Base-by-base conservation (phyloP, 2,329 filamentous ascomycete genomes). In the Corynespora cassiicola region DNA sequence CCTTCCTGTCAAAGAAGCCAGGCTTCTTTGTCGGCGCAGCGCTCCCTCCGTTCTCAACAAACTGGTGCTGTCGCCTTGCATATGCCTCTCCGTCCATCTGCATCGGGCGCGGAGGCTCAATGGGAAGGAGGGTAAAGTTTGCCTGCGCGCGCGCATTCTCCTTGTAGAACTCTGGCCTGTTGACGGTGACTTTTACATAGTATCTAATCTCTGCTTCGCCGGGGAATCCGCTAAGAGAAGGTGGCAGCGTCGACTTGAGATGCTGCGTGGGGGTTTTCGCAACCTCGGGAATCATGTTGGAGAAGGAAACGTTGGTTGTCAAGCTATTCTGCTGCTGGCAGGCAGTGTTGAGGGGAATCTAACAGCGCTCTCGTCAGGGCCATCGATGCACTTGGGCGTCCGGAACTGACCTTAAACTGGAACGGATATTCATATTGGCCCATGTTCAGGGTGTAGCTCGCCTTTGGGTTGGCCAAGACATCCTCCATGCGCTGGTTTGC, bases 111-210 rank as follows among this genome's bases (percentile, higher is more conserved):
- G 92, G 91, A 5, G 90, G 88, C 66, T 99, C 94, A 52, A 97
- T 92, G 4, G 94, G 94, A 23, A 96, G 78, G 64, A 99, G 94
- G 42, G 88, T 92, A 71, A 96, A 86, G 47, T 64, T 62, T 18
- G 58, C 57, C 58, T 73, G 55, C 10, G 71, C 66, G 36, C 91
- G 78, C 67, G 90, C 87, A 58, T 96, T 96, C 70, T 96, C 90
- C 63, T 92, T 92, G 69, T 95, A 89, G 42, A 96, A 78, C 10
- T 87, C 85, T 0, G 90, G 90, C n/a, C 90, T 79, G 58, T 90
- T 88, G 5, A 97, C 84, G 0, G 94, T 97, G n/a, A 87, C 90
- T 67, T 99, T 99, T 63, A 97, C 79, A 64, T 88, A 99, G 70
- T 99, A 99, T 53, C 85, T 81, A 44, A 97, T 91, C 69, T 96